Evolutionary conservation across 257 asterid genomes (phyloP), one percentile per base, ranked within the genome.

Genomic region (Nicotiana otophora): DNA sequence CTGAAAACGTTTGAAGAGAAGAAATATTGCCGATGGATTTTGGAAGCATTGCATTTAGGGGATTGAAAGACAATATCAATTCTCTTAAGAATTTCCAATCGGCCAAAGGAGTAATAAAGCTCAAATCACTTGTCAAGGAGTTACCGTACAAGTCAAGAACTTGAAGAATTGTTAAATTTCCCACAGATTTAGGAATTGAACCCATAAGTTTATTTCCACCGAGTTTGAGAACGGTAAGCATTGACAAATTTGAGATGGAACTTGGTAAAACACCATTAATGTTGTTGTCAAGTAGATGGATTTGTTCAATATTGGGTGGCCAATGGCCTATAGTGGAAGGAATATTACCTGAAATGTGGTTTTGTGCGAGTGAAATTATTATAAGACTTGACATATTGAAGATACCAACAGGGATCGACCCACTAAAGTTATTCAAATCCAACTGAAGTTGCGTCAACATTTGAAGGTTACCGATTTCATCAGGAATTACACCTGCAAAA

Each of bases 301-400:
- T 11, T 34, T 0, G 14, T 54, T 66, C 80, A 64, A 84, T 64
- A 53, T 84, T 64, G n/a, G 84, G 82, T 54, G 55, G 34, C 10
- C 30, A 7, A 14, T 31, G 42, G 26, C 84, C 84, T 62, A 84
- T 51, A 58, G 58, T 58, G 8, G 86, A 58, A 5, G 83, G 88
- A 81, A 87, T 72, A 10, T 9, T 82, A 11, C 92, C 87, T 3
- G 85, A 60, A 60, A 89, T 72, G 31, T 82, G 23, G 66, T 89
- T 89, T 39, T 33, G 26, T 30, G 78, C 65, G 36, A 88, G 53
- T 31, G 66, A 34, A 57, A 88, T 81, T 33, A 8, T 23, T 66
- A 66, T n/a, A 16, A 86, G 85, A 17, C 62, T 78, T 30, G 86
- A 84, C 74, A 86, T 84, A 33, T 86, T 74, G 53, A 84, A 84